Evolutionary conservation across 1,284 basidiomycete species (phyloP), one percentile per base, ranked within the genome.

Genomic region (Ceratobasidium sp.): DNA sequence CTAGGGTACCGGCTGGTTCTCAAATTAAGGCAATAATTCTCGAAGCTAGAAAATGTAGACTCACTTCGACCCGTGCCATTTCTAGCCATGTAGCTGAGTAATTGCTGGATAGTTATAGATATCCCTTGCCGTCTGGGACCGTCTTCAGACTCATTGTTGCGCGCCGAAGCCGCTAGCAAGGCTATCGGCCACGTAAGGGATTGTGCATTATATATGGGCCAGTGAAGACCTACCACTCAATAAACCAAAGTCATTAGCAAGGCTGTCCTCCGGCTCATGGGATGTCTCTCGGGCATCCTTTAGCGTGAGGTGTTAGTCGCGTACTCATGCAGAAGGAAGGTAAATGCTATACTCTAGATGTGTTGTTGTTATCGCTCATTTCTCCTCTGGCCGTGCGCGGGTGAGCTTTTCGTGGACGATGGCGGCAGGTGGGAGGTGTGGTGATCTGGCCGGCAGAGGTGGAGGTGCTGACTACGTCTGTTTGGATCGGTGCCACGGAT

Each of bases 341-440:
- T 74, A 54, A 74, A 65, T 74, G 71, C 60, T 74, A 50, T 74
- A 74, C 71, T 52, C 60, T 35, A 27, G 27, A 6, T 23, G 23
- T 59, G 41, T 44, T 44, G n/a, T 64, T 64, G 62, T 64, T 64
- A 1, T 64, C 62, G 41, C 62, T 64, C 62, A 64, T 64, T 14
- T 33, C 23, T 23, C n/a, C 35, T 23, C 10, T n/a, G 6, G 12
- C 5, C 35, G 38, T 27, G 59, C 12, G 16, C n/a, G 20, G 23
- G 46, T 6, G 64, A 23, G 16, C 5, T 44, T 27, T 20, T 16
- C 4, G 41, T 18, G 10, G 60, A 27, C 52, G 30, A n/a, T 74
- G 41, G 71, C 44, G 71, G 48, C 1, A n/a, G 23, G 59, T 18
- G 71, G 62, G 27, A 41, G 60, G 57, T 59, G 38, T 33, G 48